A percentile compares a stretch with the other conserved stretches of the same genome.
phyloP scores from a whole-genome alignment of 129 eudicot species.

The Pittosporum tobira region DNA sequence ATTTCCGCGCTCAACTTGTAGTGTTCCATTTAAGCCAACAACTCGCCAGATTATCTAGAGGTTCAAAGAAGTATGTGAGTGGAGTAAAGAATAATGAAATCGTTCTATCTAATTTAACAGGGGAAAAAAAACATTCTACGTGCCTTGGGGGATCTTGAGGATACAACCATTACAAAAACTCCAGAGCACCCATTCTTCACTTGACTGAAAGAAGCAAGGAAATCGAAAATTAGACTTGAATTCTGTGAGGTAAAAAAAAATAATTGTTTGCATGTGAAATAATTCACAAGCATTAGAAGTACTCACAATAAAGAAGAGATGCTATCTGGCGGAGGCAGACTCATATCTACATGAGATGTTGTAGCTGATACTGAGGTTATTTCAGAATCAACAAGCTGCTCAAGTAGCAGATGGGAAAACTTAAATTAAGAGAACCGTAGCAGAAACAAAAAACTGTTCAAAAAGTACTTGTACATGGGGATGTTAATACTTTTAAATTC shows the following conservation, averaged over 20 bases:
- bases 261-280: not conserved
- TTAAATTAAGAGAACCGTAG: constrained; percentile 9
- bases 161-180: constrained; percentile 66
- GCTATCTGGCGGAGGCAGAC: constrained; percentile 66
- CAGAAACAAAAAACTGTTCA: no score
- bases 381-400: constrained; percentile 86
- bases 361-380: constrained; percentile 71
- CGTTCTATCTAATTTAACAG: not conserved
- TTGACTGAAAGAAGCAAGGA: constrained; percentile 28
- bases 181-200: constrained; percentile 65
- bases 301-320: constrained; percentile 63
- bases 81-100: not conserved
- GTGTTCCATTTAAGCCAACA: constrained; percentile 84
- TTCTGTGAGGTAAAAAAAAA: not conserved
- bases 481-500: no score
- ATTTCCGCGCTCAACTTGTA: constrained; percentile 84
- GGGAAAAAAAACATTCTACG: constrained; percentile 2
- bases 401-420: not conserved
- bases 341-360: constrained; percentile 53
- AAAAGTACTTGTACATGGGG: no score
- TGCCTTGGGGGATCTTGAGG: constrained; percentile 75
- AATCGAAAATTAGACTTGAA: not conserved
- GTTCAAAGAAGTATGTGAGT: not conserved
- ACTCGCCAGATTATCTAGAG: constrained; percentile 78
- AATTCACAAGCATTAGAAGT: not conserved